Evolutionary conservation across 176 grass and related monocot genomes (phyloP), one percentile per base, ranked within the genome.

Genomic region (Phyllostachys edulis): DNA sequence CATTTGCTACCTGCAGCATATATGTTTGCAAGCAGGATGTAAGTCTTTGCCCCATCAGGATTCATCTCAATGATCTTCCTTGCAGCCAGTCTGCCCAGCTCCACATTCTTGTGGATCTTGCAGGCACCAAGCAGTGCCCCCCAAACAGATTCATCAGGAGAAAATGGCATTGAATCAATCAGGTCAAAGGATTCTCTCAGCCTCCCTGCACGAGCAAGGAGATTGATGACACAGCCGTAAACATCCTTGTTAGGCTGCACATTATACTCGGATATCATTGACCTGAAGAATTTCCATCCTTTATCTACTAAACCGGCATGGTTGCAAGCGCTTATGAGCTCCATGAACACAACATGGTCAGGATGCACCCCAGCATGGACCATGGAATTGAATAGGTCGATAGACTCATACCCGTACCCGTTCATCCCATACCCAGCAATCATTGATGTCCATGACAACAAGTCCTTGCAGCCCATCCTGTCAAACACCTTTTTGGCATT

Each of bases 361-460:
- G 77, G 87, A 80, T 70, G 49, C 45, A 89, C 18, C 44, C 68
- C 67, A 42, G 45, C 36, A 79, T 21, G 32, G 42, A 88, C 71
- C 92, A 94, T 89, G 68, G 85, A 83, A 76, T 61, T 68, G 41
- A 91, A 94, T 23, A 94, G 88, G 24, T 77, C 32, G 37, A 89
- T 77, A 5, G 89, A 80, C 36, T 91, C 80, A 1, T 68, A 29
- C 5, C 67, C 86, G 71, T 69, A 67, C 10, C n/a, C 89, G 77
- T 94, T 89, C 75, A 81, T 84, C 59, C 88, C 88, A 69, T 87
- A 94, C 60, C 92, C 80, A 15, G 63, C 73, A 77, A 91, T 85
- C 84, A 94, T 84, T n/a, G 92, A 85, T 71, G 84, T 89, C 87
- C 89, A 91, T 0, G 89, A 87, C 11, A 94, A 23, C 72, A 89